Evolutionary conservation across 2,329 filamentous ascomycete species (phyloP).

Genomic region (Phaeoacremonium minimum): DNA sequence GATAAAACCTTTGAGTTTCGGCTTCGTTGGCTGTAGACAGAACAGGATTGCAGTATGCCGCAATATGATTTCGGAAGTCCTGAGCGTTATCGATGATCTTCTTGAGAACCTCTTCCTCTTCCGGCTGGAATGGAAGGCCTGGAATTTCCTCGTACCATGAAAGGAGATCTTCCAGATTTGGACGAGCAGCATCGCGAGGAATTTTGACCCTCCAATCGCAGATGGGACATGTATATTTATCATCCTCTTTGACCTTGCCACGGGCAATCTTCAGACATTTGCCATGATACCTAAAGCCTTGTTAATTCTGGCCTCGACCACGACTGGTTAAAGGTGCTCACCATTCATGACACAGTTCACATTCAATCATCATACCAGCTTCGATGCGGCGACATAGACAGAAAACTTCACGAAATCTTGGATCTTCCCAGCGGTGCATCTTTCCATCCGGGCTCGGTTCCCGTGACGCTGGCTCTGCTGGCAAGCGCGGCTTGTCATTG

Average conservation of each 20-base stretch:
- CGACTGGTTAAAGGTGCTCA: constrained; percentile 36
- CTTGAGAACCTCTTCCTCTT: constrained; percentile 84
- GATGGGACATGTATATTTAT: constrained; percentile 97
- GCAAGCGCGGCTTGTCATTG: constrained; percentile 78
- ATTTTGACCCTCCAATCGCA: constrained; percentile 98
- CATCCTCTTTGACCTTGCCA: constrained; percentile 96
- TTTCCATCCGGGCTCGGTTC: constrained; percentile 61
- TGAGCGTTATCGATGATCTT: constrained; percentile 83
- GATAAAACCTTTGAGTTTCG: constrained; percentile 86
- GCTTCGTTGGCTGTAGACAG: constrained; percentile 81
- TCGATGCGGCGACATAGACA: constrained; percentile 93
- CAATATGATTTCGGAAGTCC: constrained; percentile 78
- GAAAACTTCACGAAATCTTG: constrained; percentile 74
- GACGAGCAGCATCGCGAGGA: constrained; percentile 89
- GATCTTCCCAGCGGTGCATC: constrained; percentile 54
- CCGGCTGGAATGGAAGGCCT: constrained; percentile 84
- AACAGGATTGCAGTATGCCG: constrained; percentile 74
- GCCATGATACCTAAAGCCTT: constrained; percentile 84
- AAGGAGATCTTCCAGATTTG: constrained; percentile 87
- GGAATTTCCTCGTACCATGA: constrained; percentile 80
- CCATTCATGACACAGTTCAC: constrained; percentile 97
- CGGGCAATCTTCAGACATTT: constrained; percentile 97
- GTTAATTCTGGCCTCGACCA: neutral
- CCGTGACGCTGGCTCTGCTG: constrained; percentile 86
- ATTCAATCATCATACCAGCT: constrained; percentile 99